A percentile compares a stretch with the other conserved stretches of the same genome.
Evolutionary conservation across 208 protist genomes (phyloP).

Genomic region (Baffinella frigidus): DNA sequence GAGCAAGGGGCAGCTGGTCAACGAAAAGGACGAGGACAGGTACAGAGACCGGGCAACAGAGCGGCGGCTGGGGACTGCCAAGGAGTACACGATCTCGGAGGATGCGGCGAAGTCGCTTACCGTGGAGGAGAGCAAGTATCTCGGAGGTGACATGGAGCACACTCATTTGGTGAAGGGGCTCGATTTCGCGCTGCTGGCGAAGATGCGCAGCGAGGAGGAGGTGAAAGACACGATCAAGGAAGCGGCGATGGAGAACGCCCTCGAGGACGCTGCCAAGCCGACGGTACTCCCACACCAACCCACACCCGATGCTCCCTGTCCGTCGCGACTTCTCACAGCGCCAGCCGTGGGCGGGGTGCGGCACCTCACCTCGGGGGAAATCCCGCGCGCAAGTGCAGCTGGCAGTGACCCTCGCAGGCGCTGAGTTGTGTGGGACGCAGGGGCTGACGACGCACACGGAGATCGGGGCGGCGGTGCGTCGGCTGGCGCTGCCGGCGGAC

Average conservation of each 20-base stretch:
- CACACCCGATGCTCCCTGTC: no score
- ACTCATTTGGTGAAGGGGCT: slow-evolving; percentile 81
- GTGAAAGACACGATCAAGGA: not conserved
- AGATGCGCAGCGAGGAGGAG: slow-evolving; percentile 66
- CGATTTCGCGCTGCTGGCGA: slow-evolving; percentile 77
- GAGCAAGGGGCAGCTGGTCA: not conserved
- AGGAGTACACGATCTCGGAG: slow-evolving; percentile 27
- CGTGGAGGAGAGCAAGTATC: slow-evolving; percentile 75
- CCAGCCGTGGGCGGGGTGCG: no score
- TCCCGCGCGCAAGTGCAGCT: no score
- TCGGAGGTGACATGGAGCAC: slow-evolving; percentile 79
- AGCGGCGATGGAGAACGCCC: not conserved
- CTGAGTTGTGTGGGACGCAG: no score
- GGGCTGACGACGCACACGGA: no score
- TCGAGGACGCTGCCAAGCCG: not conserved
- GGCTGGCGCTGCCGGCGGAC: no score
- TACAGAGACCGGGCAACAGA: slow-evolving; percentile 33
- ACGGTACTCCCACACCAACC: no score
- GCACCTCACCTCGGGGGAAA: no score
- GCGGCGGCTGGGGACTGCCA: not conserved
- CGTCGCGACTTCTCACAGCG: no score
- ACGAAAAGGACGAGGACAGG: not conserved
- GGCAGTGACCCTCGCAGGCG: no score
- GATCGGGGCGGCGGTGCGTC: no score
- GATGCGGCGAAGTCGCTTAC: not conserved